Evolutionary conservation across 2,329 filamentous ascomycete genomes (phyloP).

Genomic region (Nigrospora osmanthi): DNA sequence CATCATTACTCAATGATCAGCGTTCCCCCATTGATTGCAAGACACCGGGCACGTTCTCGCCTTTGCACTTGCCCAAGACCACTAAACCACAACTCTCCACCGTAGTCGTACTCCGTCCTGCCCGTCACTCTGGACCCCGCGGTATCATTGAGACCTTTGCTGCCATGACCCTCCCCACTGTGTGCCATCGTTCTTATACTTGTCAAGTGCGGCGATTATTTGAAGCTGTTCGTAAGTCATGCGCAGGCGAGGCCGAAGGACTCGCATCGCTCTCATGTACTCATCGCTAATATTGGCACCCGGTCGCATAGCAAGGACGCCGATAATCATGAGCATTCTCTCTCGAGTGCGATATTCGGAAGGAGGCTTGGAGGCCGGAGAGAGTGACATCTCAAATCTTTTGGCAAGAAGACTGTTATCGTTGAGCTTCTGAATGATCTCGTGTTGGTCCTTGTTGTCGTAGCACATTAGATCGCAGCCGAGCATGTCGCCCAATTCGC

Average conservation of each 20-base stretch:
- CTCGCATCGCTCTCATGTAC: conserved; percentile 5
- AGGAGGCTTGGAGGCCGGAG: conserved; percentile 2
- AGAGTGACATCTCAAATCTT: conserved; percentile 9
- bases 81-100: conserved; percentile 12
- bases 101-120: conserved; percentile 4
- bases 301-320: conserved; percentile 10
- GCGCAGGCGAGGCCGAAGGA: conserved; percentile 9
- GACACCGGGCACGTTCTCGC: background rate
- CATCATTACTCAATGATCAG: background rate
- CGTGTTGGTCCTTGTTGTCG: background rate
- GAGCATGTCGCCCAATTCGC: conserved; percentile 8
- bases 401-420: conserved; percentile 7
- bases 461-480: conserved; percentile 3
- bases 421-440: conserved; percentile 4
- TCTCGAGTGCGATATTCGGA: conserved; percentile 6
- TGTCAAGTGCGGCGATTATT: conserved; percentile 9
- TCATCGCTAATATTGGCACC: conserved; percentile 8
- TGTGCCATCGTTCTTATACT: conserved; percentile 15
- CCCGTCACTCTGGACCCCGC: background rate
- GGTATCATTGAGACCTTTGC: conserved; percentile 5
- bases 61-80: conserved; percentile 12
- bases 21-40: background rate
- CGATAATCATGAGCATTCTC: conserved; percentile 9
- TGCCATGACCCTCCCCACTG: conserved; percentile 11
- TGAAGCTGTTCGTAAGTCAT: conserved; percentile 14